Evolutionary conservation across 2,329 filamentous ascomycete species (phyloP), one percentile per base, ranked within the genome.

Genomic region (Aspergillus sp.): DNA sequence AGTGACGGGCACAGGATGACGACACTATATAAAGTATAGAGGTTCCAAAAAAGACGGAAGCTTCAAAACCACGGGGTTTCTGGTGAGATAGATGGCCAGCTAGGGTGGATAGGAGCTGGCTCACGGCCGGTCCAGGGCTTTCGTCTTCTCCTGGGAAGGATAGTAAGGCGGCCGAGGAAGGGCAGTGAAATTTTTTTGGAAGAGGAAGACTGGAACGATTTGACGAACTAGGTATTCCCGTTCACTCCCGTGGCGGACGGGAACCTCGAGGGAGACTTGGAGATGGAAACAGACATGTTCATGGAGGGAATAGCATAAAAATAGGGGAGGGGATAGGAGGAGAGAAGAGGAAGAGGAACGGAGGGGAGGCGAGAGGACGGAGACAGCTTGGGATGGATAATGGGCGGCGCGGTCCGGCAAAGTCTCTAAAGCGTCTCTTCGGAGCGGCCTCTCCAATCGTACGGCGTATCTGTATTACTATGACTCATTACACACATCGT

Each of bases 201-300:
- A 52, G 56, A 59, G 44, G 54, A 58, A 57, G 45, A 59, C 50
- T 59, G 54, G 54, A 53, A 55, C 56, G 52, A 55, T 35, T 57
- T 49, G 31, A 63, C 52, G 52, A 59, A 67, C 67, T 72, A 75
- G 66, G 70, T 75, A 62, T 73, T 68, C 70, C 70, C 72, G 69
- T 76, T 79, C 73, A 79, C 73, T 74, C 75, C 77, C 76, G 74
- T 69, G 65, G 67, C 64, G 70, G 73, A 76, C 73, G 75, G 75
- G 74, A 71, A 70, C 69, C 67, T 69, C 59, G 64, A 69, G 61
- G 64, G 66, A 66, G 67, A 66, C 50, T 58, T 64, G 64, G 63
- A 61, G 64, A 64, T 71, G 60, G 52, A 65, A 69, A 66, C 57
- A 71, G 70, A 70, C 75, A 77, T 77, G 65, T 61, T 75, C 66